phyloP scores from a whole-genome alignment of 2,329 filamentous ascomycete species.

The Laburnicola sp. region DNA sequence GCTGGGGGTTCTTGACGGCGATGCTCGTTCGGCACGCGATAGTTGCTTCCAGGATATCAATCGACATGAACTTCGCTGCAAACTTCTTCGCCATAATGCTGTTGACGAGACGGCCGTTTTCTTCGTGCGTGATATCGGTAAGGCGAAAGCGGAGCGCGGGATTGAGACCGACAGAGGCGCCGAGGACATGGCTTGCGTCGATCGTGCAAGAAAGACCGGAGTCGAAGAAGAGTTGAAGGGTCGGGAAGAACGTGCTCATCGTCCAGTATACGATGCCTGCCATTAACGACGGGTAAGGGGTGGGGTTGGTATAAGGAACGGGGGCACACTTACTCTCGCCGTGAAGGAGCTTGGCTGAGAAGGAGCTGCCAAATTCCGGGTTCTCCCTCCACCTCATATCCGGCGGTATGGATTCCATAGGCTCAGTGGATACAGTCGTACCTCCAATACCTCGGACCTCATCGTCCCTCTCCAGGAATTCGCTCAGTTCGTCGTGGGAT shows the following conservation, averaged over 20 bases:
- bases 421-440: conserved; percentile 23
- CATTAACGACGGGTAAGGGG: neutral
- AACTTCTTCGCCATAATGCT: conserved; percentile 22
- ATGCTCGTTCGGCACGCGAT: conserved; percentile 29
- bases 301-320: neutral
- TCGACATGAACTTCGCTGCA: conserved; percentile 8
- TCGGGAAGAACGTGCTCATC: conserved; percentile 35
- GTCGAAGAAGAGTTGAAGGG: conserved; percentile 36
- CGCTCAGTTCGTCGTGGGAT: conserved; percentile 24
- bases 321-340: conserved; percentile 24
- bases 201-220: conserved; percentile 35
- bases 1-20: conserved; percentile 11
- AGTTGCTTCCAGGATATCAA: conserved; percentile 24
- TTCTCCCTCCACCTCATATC: conserved; percentile 7
- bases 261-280: conserved; percentile 32
- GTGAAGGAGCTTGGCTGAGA: conserved; percentile 16
- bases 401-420: neutral
- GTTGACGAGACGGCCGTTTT: conserved; percentile 25
- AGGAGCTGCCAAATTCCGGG: conserved; percentile 17
- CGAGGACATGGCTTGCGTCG: conserved; percentile 18
- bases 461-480: conserved; percentile 26
- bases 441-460: conserved; percentile 20
- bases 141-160: conserved; percentile 30
- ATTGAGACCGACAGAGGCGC: conserved; percentile 28
- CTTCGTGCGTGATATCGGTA: conserved; percentile 33